Evolutionary conservation across 2,329 filamentous ascomycete species (phyloP), one percentile per base, ranked within the genome.

Genomic region (Fusarium denticulatum): DNA sequence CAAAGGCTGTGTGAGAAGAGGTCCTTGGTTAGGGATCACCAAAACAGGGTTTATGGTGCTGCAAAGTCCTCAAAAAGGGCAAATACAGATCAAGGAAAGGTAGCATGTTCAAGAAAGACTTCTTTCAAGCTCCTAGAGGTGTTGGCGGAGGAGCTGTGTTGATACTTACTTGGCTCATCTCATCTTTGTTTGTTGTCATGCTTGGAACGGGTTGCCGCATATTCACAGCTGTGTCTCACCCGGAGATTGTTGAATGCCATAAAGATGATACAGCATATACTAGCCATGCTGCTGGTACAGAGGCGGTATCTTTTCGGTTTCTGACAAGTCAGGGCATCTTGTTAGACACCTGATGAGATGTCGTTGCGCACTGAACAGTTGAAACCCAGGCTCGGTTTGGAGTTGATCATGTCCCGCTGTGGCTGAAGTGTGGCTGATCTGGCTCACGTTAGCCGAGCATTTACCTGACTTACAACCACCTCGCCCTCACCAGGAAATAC

Each of bases 391-490:
- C 70, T 74, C 59, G 57, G 52, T 59, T 55, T 70, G 71, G 63
- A 69, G 76, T 73, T 65, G 76, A 69, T 67, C 64, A 60, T 75
- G 72, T 77, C 76, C 76, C 76, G 64, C 77, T 78, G 76, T 78
- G 77, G 77, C 77, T 76, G 65, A 66, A 62, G 47, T 62, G 72
- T 76, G 74, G 72, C 72, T 67, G 67, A 24, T 22, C 47, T 56
- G 34, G 39, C 62, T 61, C 57, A 26, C 39, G 69, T 77, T 78
- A 77, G 60, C 76, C 72, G 75, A 78, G 72, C 32, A 76, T 78
- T 77, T 77, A 42, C 76, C 76, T 73, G 50, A 22, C 56, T 58
- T 37, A n/a, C 40, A 58, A 58, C 24, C 15, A 47, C 34, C 14
- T 32, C 32, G 32, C 4, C 32, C 32, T 32, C 32, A 32, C 32